Conservation (phyloP, 202 grass and related monocot genomes). For the Zoysia matrella region DNA sequence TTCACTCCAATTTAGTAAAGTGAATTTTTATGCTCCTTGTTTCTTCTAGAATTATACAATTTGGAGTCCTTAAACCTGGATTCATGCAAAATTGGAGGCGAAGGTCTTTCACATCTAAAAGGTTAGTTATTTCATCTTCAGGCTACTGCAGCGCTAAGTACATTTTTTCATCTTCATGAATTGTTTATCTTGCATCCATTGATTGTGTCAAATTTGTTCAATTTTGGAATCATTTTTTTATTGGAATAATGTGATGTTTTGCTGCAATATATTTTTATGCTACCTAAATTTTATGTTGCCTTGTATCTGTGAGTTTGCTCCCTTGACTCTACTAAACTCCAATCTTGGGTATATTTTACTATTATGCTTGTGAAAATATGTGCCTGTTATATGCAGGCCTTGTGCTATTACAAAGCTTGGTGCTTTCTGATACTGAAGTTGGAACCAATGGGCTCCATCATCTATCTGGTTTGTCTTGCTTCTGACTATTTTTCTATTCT, state of each 20-base stretch:
- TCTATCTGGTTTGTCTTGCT: conserved; percentile 54
- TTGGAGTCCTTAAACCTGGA: conserved; percentile 93
- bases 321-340: background rate
- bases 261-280: too few species aligned
- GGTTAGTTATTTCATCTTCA: conserved; percentile 50
- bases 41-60: conserved; percentile 68
- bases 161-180: too few species aligned
- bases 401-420: conserved; percentile 77
- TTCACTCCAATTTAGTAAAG: conserved; percentile 9
- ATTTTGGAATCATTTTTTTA: too few species aligned
- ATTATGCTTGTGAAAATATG: conserved; percentile 2
- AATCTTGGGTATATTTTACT: background rate
- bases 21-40: conserved; percentile 20
- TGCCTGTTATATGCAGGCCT: conserved; percentile 57
- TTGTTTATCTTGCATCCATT: too few species aligned
- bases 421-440: conserved; percentile 66
- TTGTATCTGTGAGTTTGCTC: background rate
- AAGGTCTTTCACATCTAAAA: conserved; percentile 75
- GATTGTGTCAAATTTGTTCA: too few species aligned
- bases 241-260: too few species aligned
- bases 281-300: background rate
- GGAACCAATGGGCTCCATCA: too few species aligned
- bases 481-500: background rate
- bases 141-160: conserved; percentile 6
- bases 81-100: conserved; percentile 83